Conservation (phyloP, 1,284 basidiomycete species). For the Xerocomus amazonicus region DNA sequence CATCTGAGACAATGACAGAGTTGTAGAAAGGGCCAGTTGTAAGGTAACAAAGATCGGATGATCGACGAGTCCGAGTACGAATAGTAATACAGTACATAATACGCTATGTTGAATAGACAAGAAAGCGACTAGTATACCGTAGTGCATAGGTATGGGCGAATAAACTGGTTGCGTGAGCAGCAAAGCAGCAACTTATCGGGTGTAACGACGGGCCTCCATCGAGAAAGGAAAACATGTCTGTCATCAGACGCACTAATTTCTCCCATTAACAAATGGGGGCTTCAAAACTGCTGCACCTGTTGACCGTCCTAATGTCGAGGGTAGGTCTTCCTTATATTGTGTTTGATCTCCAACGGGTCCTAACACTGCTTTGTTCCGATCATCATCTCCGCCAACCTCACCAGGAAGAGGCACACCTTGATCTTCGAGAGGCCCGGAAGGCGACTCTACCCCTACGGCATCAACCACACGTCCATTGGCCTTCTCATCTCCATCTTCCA, state of each 20-base stretch:
- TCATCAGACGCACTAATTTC: slow-evolving; percentile 5
- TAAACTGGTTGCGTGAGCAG: not conserved
- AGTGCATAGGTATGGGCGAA: slow-evolving; percentile 11
- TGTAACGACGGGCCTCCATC: not conserved
- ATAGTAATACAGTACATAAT: slow-evolving; percentile 16
- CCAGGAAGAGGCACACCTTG: slow-evolving; percentile 7
- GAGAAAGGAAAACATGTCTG: not conserved
- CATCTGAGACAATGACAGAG: not conserved
- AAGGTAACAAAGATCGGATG: not conserved
- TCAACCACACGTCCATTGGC: slow-evolving; percentile 10
- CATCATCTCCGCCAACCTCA: slow-evolving; percentile 6
- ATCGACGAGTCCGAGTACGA: not conserved
- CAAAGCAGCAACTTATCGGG: not conserved
- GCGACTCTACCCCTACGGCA: slow-evolving; percentile 5
- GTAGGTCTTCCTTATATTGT: slow-evolving; percentile 18
- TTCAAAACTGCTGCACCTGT: slow-evolving; percentile 23
- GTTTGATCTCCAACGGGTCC: slow-evolving; percentile 2
- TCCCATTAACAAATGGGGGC: slow-evolving; percentile 1
- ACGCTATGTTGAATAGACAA: slow-evolving; percentile 11
- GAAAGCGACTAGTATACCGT: slow-evolving; percentile 1
- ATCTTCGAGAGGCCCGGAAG: slow-evolving; percentile 2
- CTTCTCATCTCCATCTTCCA: slow-evolving; percentile 33
- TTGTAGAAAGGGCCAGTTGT: not conserved
- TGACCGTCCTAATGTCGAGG: slow-evolving; percentile 30
- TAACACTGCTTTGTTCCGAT: slow-evolving; percentile 3